Base-by-base conservation (phyloP, 129 eudicot genomes). In the Ambrosia artemisiifolia region DNA sequence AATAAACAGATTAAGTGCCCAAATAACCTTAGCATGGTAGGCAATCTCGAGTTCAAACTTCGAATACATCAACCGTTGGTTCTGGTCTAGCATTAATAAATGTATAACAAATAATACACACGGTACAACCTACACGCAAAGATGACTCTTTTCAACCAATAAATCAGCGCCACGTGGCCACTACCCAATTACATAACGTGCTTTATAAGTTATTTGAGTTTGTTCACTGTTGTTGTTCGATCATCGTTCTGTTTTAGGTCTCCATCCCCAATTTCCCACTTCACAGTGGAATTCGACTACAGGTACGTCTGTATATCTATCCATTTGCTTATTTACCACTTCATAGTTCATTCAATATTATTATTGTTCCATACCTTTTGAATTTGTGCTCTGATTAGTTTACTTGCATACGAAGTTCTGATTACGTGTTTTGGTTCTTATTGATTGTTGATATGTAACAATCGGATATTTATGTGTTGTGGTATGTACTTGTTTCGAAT, bases 271-370 rank as follows among this genome's bases (percentile, higher is more conserved):
- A 18, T 7, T 67, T 68, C 32, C 51, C 36, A 68, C 75, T 67
- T 67, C 69, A 76, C 69, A 76, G 43, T 76, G 53, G 43, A 46
- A 68, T 76, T 54, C 50, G 13, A 47, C 69, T 35, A 18, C 63
- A 68, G 67, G 79, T 75, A 42, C n/a, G 54, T 24, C 28, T 24
- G 28, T 24, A 24, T 24, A 24, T 24, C 53, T 30, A 10, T 42
- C 59, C 32, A 57, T 61, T 38, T 48, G 63, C 20, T 73, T 9
- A 13, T 11, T 63, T 47, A 32, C 12, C 35, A 63, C 53, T 56
- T 67, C 17, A 8, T 44, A 63, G 43, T 56, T 67, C 17, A 8
- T 44, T 75, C 44, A 16, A 46, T 54, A 19, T 16, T 14, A n/a
- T 5, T 14, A n/a, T 5, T 9, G 16, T 40, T 38, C 28, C 24